Evolutionary conservation across 768 basidiomycete genomes (phyloP).

Genomic region (Lentinula aciculospora): DNA sequence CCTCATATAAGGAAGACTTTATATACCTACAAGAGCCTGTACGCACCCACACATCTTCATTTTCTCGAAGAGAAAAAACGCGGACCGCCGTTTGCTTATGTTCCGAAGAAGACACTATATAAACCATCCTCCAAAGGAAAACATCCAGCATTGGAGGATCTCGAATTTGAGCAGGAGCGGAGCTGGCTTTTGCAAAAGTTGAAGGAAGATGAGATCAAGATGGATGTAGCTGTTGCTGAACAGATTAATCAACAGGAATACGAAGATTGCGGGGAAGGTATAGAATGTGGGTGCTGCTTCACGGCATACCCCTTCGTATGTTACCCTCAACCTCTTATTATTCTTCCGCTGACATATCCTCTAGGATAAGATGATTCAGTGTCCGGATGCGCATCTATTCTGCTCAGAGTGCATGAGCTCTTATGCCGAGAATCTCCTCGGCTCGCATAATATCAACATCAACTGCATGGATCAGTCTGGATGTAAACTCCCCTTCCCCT

Average conservation of each 20-base stretch:
- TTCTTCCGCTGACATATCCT: neutral
- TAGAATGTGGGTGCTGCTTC: slow-evolving; percentile 91
- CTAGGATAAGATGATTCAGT: slow-evolving; percentile 83
- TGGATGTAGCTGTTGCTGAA: slow-evolving; percentile 25
- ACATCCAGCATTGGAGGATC: slow-evolving; percentile 32
- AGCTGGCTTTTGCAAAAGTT: slow-evolving; percentile 41
- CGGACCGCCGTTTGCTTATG: slow-evolving; percentile 28
- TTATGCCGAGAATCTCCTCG: slow-evolving; percentile 65
- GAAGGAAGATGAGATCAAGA: slow-evolving; percentile 18
- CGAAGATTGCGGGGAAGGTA: slow-evolving; percentile 48
- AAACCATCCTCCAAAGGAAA: slow-evolving; percentile 29
- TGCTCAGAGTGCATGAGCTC: slow-evolving; percentile 65
- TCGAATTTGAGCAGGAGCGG: slow-evolving; percentile 40
- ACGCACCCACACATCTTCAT: slow-evolving; percentile 59
- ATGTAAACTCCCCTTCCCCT: slow-evolving; percentile 63
- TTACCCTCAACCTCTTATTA: slow-evolving; percentile 7
- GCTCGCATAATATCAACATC: slow-evolving; percentile 54
- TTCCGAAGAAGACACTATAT: slow-evolving; percentile 25
- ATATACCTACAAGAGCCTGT: slow-evolving; percentile 35
- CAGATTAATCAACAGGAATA: slow-evolving; percentile 33
- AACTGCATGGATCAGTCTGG: slow-evolving; percentile 81
- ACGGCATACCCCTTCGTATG: slow-evolving; percentile 64
- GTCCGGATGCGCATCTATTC: slow-evolving; percentile 86
- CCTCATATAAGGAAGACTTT: slow-evolving; percentile 46
- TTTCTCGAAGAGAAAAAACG: slow-evolving; percentile 33